Conservation (phyloP, 2,329 filamentous ascomycete genomes). For the Aspergillus vadensis region DNA sequence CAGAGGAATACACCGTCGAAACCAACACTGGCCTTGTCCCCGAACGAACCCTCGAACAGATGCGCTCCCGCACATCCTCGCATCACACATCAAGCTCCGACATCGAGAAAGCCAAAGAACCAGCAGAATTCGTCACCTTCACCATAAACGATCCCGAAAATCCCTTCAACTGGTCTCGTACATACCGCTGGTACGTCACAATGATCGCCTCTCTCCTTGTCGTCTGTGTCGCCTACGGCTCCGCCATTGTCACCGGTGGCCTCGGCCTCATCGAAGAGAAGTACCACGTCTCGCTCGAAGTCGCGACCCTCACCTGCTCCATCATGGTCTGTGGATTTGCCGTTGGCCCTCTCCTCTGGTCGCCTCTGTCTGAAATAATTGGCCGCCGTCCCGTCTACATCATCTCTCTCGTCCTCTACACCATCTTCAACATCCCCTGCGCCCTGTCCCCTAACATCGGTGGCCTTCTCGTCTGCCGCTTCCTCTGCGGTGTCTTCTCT, state of each 20-base stretch:
- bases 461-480: conserved; percentile 30
- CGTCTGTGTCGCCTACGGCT: conserved; percentile 68
- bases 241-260: conserved; percentile 74
- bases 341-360: conserved; percentile 46
- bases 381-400: conserved; percentile 38
- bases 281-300: conserved; percentile 71
- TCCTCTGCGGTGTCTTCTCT: conserved; percentile 35
- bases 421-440: conserved; percentile 40
- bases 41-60: conserved; percentile 11
- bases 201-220: conserved; percentile 74
- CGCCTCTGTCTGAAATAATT: conserved; percentile 35
- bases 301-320: conserved; percentile 68
- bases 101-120: conserved; percentile 28
- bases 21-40: conserved; percentile 18
- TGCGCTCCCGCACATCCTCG: conserved; percentile 11
- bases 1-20: conserved; percentile 19
- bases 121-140: conserved; percentile 59
- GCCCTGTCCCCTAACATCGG: conserved; percentile 37
- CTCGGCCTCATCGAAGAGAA: conserved; percentile 62
- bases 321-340: conserved; percentile 79
- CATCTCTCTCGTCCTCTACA: conserved; percentile 35
- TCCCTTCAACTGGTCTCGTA: conserved; percentile 76
- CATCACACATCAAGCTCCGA: background rate
- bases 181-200: conserved; percentile 77
- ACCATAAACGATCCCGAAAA: conserved; percentile 68